These are phyloP conservation scores for Epichloe uncinata DNA, from an alignment of 2,329 filamentous ascomycete genomes.

Conservation along the genomic window DNA sequence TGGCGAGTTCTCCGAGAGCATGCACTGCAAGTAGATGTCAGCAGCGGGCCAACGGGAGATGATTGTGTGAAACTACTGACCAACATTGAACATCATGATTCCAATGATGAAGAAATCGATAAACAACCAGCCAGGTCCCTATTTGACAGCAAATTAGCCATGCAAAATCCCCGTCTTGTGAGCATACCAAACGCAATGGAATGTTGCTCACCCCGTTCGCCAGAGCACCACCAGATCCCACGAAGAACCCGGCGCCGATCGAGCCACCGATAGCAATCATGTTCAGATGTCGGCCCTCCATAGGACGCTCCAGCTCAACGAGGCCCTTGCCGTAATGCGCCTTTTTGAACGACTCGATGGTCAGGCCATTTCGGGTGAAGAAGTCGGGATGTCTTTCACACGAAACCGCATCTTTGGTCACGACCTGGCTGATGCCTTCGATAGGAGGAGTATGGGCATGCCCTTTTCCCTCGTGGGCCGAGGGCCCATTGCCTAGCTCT, in stretches of 20 bases:
- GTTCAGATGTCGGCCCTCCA: slow-evolving; percentile 42
- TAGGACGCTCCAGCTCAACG: slow-evolving; percentile 26
- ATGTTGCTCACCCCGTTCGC: slow-evolving; percentile 25
- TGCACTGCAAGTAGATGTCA: slow-evolving; percentile 24
- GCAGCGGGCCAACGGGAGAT: background rate
- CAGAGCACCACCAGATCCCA: slow-evolving; percentile 41
- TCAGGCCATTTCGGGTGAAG: slow-evolving; percentile 25
- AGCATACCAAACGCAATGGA: background rate
- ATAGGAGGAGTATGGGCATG: background rate
- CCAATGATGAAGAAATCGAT: slow-evolving; percentile 42
- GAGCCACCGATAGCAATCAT: slow-evolving; percentile 39
- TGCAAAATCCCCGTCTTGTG: too few relatives aligned
- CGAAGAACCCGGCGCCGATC: slow-evolving; percentile 50
- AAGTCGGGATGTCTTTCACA: slow-evolving; percentile 17
- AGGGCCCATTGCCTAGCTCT: background rate
- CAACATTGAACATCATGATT: slow-evolving; percentile 46
- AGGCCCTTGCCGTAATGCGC: slow-evolving; percentile 19
- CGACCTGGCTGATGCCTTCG: slow-evolving; percentile 9
- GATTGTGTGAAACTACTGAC: slow-evolving; percentile 10
- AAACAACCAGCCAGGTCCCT: slow-evolving; percentile 30
- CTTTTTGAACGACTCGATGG: slow-evolving; percentile 24
- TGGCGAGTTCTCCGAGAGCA: slow-evolving; percentile 43
- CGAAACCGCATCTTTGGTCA: slow-evolving; percentile 5
- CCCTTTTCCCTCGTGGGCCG: slow-evolving; percentile 2
- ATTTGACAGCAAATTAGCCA: background rate